A percentile compares a stretch with the other conserved stretches of the same genome.
phyloP scores from a whole-genome alignment of 495 filamentous ascomycete genomes.

The Lasiosphaeris hirsuta region DNA sequence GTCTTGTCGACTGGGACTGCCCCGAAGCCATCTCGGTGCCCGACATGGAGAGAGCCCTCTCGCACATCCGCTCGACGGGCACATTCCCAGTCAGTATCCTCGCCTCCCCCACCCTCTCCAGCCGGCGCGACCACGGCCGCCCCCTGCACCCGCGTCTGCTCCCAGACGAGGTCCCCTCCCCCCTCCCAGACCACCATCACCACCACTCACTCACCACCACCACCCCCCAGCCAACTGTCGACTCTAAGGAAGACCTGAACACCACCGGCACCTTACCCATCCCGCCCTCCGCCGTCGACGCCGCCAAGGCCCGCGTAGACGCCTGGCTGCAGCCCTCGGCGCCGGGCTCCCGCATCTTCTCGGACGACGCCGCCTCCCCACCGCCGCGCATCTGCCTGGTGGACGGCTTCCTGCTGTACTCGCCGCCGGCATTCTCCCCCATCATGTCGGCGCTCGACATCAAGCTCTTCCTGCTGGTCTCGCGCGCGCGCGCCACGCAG shows the following conservation, averaged over 20 bases:
- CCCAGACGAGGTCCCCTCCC: constrained; percentile 23
- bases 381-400: constrained; percentile 48
- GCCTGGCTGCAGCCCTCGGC: constrained; percentile 37
- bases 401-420: constrained; percentile 85
- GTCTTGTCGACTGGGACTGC: constrained; percentile 85
- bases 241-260: constrained; percentile 78
- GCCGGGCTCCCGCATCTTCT: constrained; percentile 32
- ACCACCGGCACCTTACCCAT: constrained; percentile 50
- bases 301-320: constrained; percentile 36
- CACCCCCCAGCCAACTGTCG: constrained; percentile 47
- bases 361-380: constrained; percentile 35
- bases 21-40: constrained; percentile 65
- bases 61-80: constrained; percentile 63
- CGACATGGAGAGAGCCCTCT: constrained; percentile 57
- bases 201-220: constrained; percentile 19
- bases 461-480: constrained; percentile 69
- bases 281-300: constrained; percentile 34
- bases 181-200: too few species aligned
- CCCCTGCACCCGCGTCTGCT: background rate
- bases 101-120: constrained; percentile 13
- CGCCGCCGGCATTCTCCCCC: constrained; percentile 30
- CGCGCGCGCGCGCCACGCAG: constrained; percentile 55
- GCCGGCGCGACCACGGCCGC: constrained; percentile 19
- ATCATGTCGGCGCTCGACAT: constrained; percentile 64
- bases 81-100: constrained; percentile 51